These are phyloP conservation scores for Meyerozyma sp. DNA, from an alignment of 1,139 yeast genomes.

Conservation along the genomic window DNA sequence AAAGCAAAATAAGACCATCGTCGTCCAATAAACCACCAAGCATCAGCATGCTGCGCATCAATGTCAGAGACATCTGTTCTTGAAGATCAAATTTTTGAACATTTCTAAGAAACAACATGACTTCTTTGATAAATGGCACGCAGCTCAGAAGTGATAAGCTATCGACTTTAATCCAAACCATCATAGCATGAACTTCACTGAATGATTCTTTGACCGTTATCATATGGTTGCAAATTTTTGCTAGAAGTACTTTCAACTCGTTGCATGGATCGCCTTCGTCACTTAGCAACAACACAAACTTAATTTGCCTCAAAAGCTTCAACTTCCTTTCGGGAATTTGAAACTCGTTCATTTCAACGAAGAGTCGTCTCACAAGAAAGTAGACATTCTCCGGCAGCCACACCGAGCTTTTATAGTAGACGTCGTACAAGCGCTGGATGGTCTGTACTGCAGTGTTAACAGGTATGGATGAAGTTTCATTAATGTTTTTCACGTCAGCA, in stretches of 20 bases:
- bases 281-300: conserved; percentile 30
- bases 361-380: conserved; percentile 32
- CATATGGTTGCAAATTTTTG: not conserved
- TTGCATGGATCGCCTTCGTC: conserved; percentile 2
- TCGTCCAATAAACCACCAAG: not conserved
- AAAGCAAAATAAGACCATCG: not conserved
- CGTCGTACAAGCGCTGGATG: conserved; percentile 13
- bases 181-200: not conserved
- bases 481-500: too few relatives aligned
- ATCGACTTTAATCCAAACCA: not conserved
- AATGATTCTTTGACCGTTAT: not conserved
- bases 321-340: conserved; percentile 17
- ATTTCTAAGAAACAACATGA: not conserved
- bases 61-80: not conserved
- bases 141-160: not conserved
- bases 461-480: conserved; percentile 13
- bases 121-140: not conserved
- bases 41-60: not conserved
- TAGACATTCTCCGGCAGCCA: conserved; percentile 35
- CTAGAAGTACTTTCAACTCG: not conserved
- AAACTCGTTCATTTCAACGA: conserved; percentile 19
- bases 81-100: not conserved
- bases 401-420: conserved; percentile 8
- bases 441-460: conserved; percentile 23
- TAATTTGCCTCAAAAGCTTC: conserved; percentile 31